These are phyloP conservation scores for Penicillium digitatum DNA, from an alignment of 2,329 filamentous ascomycete genomes.

Conservation along the genomic window DNA sequence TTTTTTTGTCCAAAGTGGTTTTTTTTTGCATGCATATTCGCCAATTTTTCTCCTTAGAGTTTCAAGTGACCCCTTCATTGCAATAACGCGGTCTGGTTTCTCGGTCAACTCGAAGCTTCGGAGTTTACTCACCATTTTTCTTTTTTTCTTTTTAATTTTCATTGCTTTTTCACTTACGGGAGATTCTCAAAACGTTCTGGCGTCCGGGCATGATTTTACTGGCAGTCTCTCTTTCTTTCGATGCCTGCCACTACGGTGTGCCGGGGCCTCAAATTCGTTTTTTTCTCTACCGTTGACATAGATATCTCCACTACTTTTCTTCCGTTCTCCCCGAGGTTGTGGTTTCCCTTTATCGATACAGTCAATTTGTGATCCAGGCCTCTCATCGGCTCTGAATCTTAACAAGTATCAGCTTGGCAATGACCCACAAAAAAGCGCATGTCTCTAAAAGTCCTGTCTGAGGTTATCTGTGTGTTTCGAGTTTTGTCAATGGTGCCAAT, in stretches of 20 bases:
- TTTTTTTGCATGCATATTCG: slow-evolving; percentile 19
- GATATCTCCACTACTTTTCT: slow-evolving; percentile 25
- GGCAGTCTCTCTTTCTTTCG: slow-evolving; percentile 28
- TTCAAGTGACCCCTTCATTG: slow-evolving; percentile 21
- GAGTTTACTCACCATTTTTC: slow-evolving; percentile 13
- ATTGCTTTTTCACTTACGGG: slow-evolving; percentile 28
- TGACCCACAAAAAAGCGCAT: slow-evolving; percentile 21
- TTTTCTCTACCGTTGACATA: slow-evolving; percentile 31
- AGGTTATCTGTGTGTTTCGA: slow-evolving; percentile 8
- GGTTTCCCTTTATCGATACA: slow-evolving; percentile 17
- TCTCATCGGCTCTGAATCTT: slow-evolving; percentile 18
- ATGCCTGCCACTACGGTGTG: slow-evolving; percentile 29
- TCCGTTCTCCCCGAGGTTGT: slow-evolving; percentile 13
- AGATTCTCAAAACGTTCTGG: slow-evolving; percentile 33
- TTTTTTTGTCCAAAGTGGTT: slow-evolving; percentile 11
- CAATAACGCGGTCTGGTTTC: slow-evolving; percentile 24
- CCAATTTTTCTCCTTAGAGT: slow-evolving; percentile 21
- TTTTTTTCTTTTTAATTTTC: slow-evolving; percentile 11
- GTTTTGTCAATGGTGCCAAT: not conserved
- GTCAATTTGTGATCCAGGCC: slow-evolving; percentile 15
- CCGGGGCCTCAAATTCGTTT: slow-evolving; percentile 28
- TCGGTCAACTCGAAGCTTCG: slow-evolving; percentile 25
- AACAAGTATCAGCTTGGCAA: slow-evolving; percentile 30
- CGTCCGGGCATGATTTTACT: slow-evolving; percentile 36
- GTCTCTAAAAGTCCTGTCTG: slow-evolving; percentile 20